A percentile compares a stretch with the other conserved stretches of the same genome.
Evolutionary conservation across 768 basidiomycete species (phyloP).

Genomic region (Podaxis sp.): DNA sequence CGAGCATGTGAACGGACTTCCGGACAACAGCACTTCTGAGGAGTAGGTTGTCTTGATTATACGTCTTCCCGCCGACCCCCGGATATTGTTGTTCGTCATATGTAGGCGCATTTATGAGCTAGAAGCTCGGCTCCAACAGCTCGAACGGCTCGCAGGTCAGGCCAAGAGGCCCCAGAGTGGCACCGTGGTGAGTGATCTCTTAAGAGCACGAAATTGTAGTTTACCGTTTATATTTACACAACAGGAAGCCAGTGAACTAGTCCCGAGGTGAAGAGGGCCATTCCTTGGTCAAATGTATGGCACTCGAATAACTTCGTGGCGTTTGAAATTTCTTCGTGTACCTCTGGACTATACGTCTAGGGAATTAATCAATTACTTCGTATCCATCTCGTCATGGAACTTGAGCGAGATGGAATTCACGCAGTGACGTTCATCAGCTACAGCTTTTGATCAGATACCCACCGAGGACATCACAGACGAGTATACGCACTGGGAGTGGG

Average conservation of each 20-base stretch:
- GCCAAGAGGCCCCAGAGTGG: not conserved
- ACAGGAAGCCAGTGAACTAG: too few species aligned
- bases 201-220: too few species aligned
- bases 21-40: not conserved
- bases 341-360: not conserved
- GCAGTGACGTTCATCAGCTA: slow-evolving; percentile 82
- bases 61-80: not conserved
- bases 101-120: not conserved
- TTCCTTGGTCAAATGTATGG: too few species aligned
- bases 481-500: slow-evolving; percentile 56
- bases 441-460: not conserved
- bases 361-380: not conserved
- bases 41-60: not conserved
- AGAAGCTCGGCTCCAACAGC: not conserved
- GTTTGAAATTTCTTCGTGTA: not conserved
- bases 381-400: slow-evolving; percentile 51
- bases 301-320: too few species aligned
- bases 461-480: not conserved
- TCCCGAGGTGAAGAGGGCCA: too few species aligned
- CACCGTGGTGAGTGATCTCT: too few species aligned
- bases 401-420: slow-evolving; percentile 87
- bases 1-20: not conserved
- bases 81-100: not conserved
- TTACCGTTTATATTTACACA: too few species aligned
- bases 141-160: not conserved